Conservation (phyloP, 352 stramenopile species). For the Phytophthora agathidicida region DNA sequence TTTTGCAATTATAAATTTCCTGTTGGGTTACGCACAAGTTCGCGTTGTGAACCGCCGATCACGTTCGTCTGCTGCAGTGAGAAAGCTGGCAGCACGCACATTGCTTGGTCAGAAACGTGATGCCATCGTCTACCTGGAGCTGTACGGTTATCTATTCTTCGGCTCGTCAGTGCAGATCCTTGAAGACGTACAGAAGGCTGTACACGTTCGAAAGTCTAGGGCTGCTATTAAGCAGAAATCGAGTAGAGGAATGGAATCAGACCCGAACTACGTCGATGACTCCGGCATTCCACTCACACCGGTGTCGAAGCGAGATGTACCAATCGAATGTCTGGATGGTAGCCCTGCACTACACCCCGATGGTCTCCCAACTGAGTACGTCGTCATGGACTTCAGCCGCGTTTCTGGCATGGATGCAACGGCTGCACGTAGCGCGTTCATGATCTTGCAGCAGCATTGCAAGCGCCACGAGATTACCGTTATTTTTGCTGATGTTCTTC, state of each 20-base stretch:
- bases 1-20: constrained; percentile 88
- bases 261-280: constrained; percentile 27
- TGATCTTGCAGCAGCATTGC: constrained; percentile 85
- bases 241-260: constrained; percentile 16
- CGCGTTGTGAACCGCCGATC: constrained; percentile 71
- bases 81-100: constrained; percentile 69
- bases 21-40: constrained; percentile 80
- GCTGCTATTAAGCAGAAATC: constrained; percentile 23
- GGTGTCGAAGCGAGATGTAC: constrained; percentile 53
- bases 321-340: constrained; percentile 77
- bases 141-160: constrained; percentile 89
- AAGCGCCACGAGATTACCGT: constrained; percentile 71
- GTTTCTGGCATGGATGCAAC: constrained; percentile 91
- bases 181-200: constrained; percentile 77
- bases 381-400: constrained; percentile 90
- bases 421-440: constrained; percentile 79
- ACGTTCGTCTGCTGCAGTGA: constrained; percentile 63
- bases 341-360: constrained; percentile 49
- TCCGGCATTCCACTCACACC: constrained; percentile 56
- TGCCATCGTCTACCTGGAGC: constrained; percentile 78
- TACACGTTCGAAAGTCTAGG: constrained; percentile 61
- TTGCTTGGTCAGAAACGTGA: constrained; percentile 69
- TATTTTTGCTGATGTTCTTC: constrained; percentile 72
- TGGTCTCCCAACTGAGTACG: constrained; percentile 74
- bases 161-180: constrained; percentile 86